A percentile compares a stretch with the other conserved stretches of the same genome.
Conservation (phyloP, 176 grass and related monocot genomes). For the Sorghum bicolor region Sorghum_bicolor_NCBIv3 NC_012870.2:11510501-11511000, state of each 20-base stretch:
- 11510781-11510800: conserved; percentile 98
- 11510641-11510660: conserved; percentile 51
- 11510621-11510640: conserved; percentile 98
- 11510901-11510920: conserved; percentile 12
- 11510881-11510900: not conserved
- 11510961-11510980: not conserved
- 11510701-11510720: not conserved
- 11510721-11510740: conserved; percentile 35
- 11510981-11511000: not conserved
- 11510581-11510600: conserved; percentile 22
- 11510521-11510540: not conserved
- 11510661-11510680: not conserved
- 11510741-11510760: conserved; percentile 75
- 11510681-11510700: not conserved
- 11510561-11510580: conserved; percentile 18
- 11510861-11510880: not conserved
- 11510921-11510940: not conserved
- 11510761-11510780: conserved; percentile 98
- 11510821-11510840: conserved; percentile 98
- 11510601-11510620: conserved; percentile 79
- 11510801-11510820: conserved; percentile 85
- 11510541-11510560: not conserved
- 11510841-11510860: conserved; percentile 37
- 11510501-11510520: conserved; percentile 98
- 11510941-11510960: not conserved